Base-by-base conservation (phyloP, 768 basidiomycete genomes). In the Psilocybe tampanensis region DNA sequence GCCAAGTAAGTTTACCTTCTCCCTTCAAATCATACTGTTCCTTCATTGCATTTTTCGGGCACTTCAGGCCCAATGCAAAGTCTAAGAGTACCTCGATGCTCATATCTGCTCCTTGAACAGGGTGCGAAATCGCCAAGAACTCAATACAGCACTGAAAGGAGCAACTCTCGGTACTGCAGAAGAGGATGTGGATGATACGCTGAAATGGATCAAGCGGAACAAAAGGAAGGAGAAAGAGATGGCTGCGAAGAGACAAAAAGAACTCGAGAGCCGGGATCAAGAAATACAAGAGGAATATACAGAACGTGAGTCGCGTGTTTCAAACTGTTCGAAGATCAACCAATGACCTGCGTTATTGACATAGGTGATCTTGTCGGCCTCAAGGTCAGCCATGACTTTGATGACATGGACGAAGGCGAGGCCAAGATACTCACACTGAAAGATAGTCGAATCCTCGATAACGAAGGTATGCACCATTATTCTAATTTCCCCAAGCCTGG, bases 381-480 rank as follows among this genome's bases (percentile, higher is more conserved):
- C 60, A 98, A 97, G 82, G 97, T 98, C 72, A 88, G 83, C 78
- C 97, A 98, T 76, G 94, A 92, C 80, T 88, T 95, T 62, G 90
- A 95, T 57, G 90, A 83, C 63, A 81, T 99, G 74, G 91, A 88
- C 60, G 95, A 96, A 74, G 95, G 96, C 64, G 90, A 97, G 74
- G 93, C 92, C 63, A 88, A 88, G 64, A 94, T 99, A 79, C 88
- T 99, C 65, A 99, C 97, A 3, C 78, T 98, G 69, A 97, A 97
- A 84, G 96, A 98, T 69, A 90, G 88, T 67, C 89, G 94, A 43
- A 90, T 99, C 59, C 86, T 99, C 41, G 95, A 95, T 66, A 90
- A 94, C 58, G 95, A 98, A 82, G 95, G 95, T 92, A 63, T 55
- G 75, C 23, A 5, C 8, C 12, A 7, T 9, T 29, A 9, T 41